These are phyloP conservation scores for Ganoderma resinaceum DNA, from an alignment of 1,284 basidiomycete genomes.

Conservation along the genomic window DNA sequence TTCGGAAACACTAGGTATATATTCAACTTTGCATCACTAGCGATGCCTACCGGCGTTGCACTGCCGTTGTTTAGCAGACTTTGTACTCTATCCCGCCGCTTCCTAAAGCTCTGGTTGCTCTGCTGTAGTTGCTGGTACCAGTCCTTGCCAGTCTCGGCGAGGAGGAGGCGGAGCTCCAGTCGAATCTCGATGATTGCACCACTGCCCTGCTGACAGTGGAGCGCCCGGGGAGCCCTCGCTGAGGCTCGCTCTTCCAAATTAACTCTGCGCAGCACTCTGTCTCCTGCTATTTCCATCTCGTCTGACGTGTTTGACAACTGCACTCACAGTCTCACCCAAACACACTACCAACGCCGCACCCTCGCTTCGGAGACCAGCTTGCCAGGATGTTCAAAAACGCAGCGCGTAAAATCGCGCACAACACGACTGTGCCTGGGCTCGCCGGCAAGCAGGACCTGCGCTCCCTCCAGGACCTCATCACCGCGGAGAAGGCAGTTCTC, in stretches of 20 bases:
- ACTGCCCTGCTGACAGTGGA: too few species aligned
- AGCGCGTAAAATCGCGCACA: slow-evolving; percentile 84
- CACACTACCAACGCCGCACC: background rate
- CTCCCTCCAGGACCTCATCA: slow-evolving; percentile 88
- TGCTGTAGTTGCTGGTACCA: too few species aligned
- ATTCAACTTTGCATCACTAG: too few species aligned
- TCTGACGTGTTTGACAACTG: slow-evolving; percentile 1
- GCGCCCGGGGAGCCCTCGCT: background rate
- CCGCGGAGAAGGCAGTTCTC: slow-evolving; percentile 86
- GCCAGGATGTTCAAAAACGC: slow-evolving; percentile 73
- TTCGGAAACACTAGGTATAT: too few species aligned
- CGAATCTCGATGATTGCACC: background rate
- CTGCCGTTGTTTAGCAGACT: too few species aligned
- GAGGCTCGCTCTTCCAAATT: background rate
- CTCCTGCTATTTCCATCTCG: background rate
- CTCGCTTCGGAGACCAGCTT: background rate
- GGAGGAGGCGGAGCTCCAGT: too few species aligned
- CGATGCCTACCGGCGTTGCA: too few species aligned
- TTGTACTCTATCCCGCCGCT: too few species aligned
- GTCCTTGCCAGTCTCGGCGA: too few species aligned
- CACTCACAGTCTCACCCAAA: background rate
- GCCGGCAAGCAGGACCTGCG: slow-evolving; percentile 85
- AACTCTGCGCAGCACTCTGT: slow-evolving; percentile 1
- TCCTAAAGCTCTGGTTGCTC: too few species aligned
- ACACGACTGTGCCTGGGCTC: slow-evolving; percentile 79